Conservation (phyloP, 2,329 filamentous ascomycete species). For the Teratosphaeria gauchensis region DNA sequence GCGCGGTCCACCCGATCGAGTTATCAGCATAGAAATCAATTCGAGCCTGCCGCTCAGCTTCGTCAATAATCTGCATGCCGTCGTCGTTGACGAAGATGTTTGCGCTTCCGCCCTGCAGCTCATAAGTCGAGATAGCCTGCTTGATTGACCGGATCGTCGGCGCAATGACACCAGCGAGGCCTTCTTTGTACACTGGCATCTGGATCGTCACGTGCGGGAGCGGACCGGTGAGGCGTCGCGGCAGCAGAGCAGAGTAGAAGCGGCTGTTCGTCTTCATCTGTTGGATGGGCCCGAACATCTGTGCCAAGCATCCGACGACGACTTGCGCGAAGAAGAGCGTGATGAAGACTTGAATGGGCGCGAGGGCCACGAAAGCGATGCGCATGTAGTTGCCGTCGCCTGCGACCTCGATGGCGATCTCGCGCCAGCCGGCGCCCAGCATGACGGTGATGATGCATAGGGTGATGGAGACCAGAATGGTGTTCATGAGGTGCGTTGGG, state of each 20-base stretch:
- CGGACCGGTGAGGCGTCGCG: conserved; percentile 48
- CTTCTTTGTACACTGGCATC: conserved; percentile 82
- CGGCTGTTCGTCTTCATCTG: conserved; percentile 66
- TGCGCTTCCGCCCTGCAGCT: conserved; percentile 66
- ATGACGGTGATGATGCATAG: conserved; percentile 56
- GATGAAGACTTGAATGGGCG: conserved; percentile 68
- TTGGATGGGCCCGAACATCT: conserved; percentile 65
- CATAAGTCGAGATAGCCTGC: conserved; percentile 66
- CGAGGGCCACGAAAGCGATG: conserved; percentile 54
- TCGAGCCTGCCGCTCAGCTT: conserved; percentile 35
- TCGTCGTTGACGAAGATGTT: conserved; percentile 72
- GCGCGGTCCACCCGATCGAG: conserved; percentile 41
- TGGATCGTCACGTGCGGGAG: conserved; percentile 68
- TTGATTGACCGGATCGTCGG: conserved; percentile 72
- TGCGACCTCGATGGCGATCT: conserved; percentile 58
- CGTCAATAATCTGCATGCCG: conserved; percentile 56
- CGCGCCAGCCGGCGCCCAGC: conserved; percentile 59
- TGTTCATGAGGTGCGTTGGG: conserved; percentile 60
- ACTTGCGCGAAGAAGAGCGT: conserved; percentile 74
- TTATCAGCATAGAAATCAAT: conserved; percentile 42
- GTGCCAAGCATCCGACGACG: conserved; percentile 64
- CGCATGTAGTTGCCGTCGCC: conserved; percentile 56
- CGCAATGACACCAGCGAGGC: conserved; percentile 61
- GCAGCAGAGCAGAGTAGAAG: conserved; percentile 67
- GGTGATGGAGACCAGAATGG: conserved; percentile 57